phyloP scores from a whole-genome alignment of 1,284 basidiomycete species.

The Schizophyllum amplum region DNA sequence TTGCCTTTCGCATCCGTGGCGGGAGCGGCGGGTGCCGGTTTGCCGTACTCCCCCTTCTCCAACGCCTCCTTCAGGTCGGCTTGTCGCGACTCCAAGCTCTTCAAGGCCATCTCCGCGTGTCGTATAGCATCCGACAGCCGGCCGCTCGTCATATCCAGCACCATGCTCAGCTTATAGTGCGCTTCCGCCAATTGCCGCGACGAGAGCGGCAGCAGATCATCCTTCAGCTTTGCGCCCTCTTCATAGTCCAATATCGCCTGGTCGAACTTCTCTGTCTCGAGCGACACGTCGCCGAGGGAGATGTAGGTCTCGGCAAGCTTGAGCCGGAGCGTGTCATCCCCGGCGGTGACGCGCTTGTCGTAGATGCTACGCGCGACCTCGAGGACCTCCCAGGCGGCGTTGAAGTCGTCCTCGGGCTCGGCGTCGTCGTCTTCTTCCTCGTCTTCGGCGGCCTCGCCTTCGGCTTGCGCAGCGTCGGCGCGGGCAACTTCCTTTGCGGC shows the following conservation, averaged over 20 bases:
- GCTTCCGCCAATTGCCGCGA: constrained; percentile 85
- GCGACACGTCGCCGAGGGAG: constrained; percentile 77
- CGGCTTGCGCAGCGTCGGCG: constrained; percentile 27
- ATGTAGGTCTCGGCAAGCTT: constrained; percentile 83
- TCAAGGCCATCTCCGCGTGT: constrained; percentile 72
- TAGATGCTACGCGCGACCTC: constrained; percentile 84
- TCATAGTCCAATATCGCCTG: constrained; percentile 83
- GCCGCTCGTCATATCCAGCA: constrained; percentile 78
- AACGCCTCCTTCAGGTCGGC: constrained; percentile 50
- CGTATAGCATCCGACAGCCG: constrained; percentile 70
- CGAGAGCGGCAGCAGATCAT: constrained; percentile 61
- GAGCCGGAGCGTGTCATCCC: constrained; percentile 53
- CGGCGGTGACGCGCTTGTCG: constrained; percentile 50
- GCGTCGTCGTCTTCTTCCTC: constrained; percentile 26
- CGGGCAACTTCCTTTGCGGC: constrained; percentile 36
- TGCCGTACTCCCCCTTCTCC: not conserved
- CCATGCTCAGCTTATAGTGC: constrained; percentile 86
- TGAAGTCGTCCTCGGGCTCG: constrained; percentile 21
- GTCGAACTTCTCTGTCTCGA: constrained; percentile 95
- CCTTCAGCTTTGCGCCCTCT: constrained; percentile 64
- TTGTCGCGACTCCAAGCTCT: constrained; percentile 65
- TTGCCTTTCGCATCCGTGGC: constrained; percentile 52
- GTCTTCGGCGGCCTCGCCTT: constrained; percentile 35
- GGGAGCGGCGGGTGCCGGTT: constrained; percentile 11
- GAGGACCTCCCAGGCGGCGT: constrained; percentile 89